Base-by-base conservation (phyloP, 805 yeast species). In the Jamesozyma lodderae region DNA sequence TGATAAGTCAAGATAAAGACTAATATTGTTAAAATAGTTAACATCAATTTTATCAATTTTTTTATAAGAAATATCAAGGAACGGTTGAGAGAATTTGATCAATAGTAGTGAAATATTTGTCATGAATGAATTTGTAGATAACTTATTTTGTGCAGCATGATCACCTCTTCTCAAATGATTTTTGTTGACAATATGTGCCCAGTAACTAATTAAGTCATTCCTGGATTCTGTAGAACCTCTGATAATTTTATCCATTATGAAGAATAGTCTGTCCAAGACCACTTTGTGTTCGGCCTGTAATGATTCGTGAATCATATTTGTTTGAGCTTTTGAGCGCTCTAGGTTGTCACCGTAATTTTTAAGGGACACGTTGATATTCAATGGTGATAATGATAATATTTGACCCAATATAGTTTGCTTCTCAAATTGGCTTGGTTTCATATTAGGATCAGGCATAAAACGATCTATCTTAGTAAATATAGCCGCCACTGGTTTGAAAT, bases 131-230 rank as follows among this genome's bases (percentile, higher is more conserved):
- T 90, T 86, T 6, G 84, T 69, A 1, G 94, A 78, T 36, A 83
- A 64, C 40, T 75, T 72, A 13, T 68, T 65, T 10, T 75, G 72
- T 49, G 81, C 78, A 3, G 88, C 81, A 56, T 84, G 94, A 45
- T 81, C 77, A 37, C 95, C 95, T 49, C 85, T 73, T 62, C 97
- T 77, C 47, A 85, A 70, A 59, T 87, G 96, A 55, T 88, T 87
- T 36, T 73, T 69, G 51, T 90, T 84, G n/a, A 85, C 72, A 29
- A 86, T 69, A 20, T 70, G 70, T 1, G 83, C 81, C 59, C 88
- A 77, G 68, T 79, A 87, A 34, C 68, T 62, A 48, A 92, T 62
- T 35, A 88, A 53, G 29, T 66, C 77, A 26, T 66, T 64, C 44
- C 97, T 72, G 0, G 95, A 72, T 10, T 65, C 63, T 0, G 72